Base-by-base conservation (phyloP, 2,329 filamentous ascomycete species). In the Ambrosiella beaveri region DNA sequence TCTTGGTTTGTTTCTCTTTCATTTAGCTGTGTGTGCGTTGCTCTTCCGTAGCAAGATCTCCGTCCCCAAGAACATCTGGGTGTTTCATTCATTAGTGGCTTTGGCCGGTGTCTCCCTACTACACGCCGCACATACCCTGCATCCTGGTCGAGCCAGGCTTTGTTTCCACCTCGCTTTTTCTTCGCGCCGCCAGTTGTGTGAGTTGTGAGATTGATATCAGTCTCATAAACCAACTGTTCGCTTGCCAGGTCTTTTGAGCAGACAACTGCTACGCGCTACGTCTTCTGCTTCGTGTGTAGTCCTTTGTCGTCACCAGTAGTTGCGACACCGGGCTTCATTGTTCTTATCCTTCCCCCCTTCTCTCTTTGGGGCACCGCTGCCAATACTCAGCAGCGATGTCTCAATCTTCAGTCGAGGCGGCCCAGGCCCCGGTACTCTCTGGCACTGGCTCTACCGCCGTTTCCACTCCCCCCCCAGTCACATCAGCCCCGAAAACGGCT, bases 161-260 rank as follows among this genome's bases (percentile, higher is more conserved):
- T 53, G 35, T 53, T 53, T 53, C 51, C 51, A 53, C 51, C 51
- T 53, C 35, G 35, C 51, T 53, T 53, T 53, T 53, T 53, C 51
- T 53, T 53, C 51, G 51, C 51, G 51, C 51, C 15, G 51, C 51
- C 51, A 53, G 35, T 36, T 35, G 49, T 53, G 51, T 53, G 51
- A 53, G 15, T 53, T 53, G 51, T 38, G 37, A 53, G 51, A 38
- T 53, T 38, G 35, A 53, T 53, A 53, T 53, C 51, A 38, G 15
- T 38, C 51, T 53, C 37, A 9, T 19, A 49, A 53, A 15, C n/a
- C 51, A 7, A 11, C 15, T 39, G 19, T 47, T 38, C 19, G 51
- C 37, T 38, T 53, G 51, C 51, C 38, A 19, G 11, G 51, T 53
- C 51, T 53, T 12, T 53, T 53, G 35, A 53, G 8, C 51, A 53